phyloP scores from a whole-genome alignment of 2,329 filamentous ascomycete species.

The Monosporascus sp. region DNA sequence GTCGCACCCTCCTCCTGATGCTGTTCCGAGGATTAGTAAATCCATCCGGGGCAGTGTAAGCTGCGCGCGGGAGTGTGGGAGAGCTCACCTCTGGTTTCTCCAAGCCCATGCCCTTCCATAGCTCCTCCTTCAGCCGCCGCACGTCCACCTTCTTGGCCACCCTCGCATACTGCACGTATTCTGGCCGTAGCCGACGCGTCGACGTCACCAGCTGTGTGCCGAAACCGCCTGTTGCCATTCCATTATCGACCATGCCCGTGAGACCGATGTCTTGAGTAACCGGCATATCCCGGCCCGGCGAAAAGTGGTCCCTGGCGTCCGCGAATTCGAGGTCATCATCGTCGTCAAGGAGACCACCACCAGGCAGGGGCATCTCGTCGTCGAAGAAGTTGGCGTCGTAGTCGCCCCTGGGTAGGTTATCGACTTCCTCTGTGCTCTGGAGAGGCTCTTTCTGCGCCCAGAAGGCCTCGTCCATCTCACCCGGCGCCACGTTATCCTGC shows the following conservation, averaged over 20 bases:
- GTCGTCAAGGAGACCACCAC: constrained; percentile 51
- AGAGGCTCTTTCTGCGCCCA: constrained; percentile 71
- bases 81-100: constrained; percentile 45
- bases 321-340: constrained; percentile 72
- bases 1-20: constrained; percentile 20
- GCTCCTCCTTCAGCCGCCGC: constrained; percentile 61
- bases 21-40: constrained; percentile 5
- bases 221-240: constrained; percentile 47
- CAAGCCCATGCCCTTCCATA: constrained; percentile 62
- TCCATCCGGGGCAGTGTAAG: neutral
- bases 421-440: constrained; percentile 39
- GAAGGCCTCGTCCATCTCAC: constrained; percentile 90
- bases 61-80: constrained; percentile 1
- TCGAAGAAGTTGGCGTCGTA: constrained; percentile 99
- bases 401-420: constrained; percentile 60
- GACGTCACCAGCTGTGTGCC: constrained; percentile 64
- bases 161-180: constrained; percentile 66
- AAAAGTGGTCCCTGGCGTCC: constrained; percentile 75
- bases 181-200: constrained; percentile 56
- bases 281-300: constrained; percentile 53
- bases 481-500: constrained; percentile 54
- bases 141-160: constrained; percentile 69
- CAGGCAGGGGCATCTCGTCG: constrained; percentile 65
- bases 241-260: constrained; percentile 44
- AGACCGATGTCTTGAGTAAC: constrained; percentile 42